Evolutionary conservation across 78 protist species (phyloP).

Genomic region (Dictyostelium capitatum): DNA sequence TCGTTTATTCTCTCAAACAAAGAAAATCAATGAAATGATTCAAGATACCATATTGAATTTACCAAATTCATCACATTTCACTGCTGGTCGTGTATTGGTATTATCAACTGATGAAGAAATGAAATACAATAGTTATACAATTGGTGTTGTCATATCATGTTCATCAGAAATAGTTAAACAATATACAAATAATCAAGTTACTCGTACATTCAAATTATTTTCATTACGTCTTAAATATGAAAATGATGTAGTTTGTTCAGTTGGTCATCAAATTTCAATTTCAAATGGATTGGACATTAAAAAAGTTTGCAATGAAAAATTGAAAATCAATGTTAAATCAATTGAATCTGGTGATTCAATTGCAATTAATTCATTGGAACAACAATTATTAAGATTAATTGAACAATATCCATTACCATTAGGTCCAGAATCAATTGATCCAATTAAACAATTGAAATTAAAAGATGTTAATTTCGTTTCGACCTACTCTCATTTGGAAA

Average conservation of each 20-base stretch:
- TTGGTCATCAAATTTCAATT: conserved; percentile 1
- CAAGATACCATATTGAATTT: conserved; percentile 54
- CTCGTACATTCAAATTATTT: conserved; percentile 30
- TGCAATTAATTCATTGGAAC: conserved; percentile 16
- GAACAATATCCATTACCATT: conserved; percentile 63
- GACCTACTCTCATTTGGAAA: conserved; percentile 16
- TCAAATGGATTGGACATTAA: conserved; percentile 16
- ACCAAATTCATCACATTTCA: conserved; percentile 14
- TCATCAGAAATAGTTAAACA: not conserved
- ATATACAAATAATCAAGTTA: conserved; percentile 13
- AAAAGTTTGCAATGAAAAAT: conserved; percentile 54
- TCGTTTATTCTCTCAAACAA: conserved; percentile 18
- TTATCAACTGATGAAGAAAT: not conserved
- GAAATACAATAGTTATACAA: not conserved
- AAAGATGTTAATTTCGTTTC: conserved; percentile 49
- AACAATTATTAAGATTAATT: conserved; percentile 38
- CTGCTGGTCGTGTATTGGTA: conserved; percentile 32
- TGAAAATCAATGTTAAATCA: conserved; percentile 36
- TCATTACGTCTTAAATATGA: not conserved
- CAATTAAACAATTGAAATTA: conserved; percentile 62
- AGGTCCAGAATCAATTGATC: conserved; percentile 73
- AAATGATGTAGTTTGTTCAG: not conserved
- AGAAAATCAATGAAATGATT: not conserved
- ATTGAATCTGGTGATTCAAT: conserved; percentile 20
- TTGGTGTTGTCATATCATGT: conserved; percentile 38